Percentiles rank a stretch among this genome's conserved stretches.
These are phyloP conservation scores for Dioszegia crocea DNA, from an alignment of 768 basidiomycete genomes.

Conservation along the genomic window DNA sequence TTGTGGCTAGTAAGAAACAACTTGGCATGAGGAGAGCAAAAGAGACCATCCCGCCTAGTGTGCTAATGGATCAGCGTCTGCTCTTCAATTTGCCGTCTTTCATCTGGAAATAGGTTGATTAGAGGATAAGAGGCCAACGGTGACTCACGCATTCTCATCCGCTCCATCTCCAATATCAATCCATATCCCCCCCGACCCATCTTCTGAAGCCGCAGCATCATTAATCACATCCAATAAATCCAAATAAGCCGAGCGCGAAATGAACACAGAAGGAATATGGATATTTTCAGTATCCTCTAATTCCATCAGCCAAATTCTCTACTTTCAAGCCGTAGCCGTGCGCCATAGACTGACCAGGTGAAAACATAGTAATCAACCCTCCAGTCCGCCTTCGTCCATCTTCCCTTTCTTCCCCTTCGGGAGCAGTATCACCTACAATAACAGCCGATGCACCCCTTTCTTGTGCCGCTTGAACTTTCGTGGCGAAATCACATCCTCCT, in stretches of 20 bases:
- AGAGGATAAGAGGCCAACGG: too few relatives aligned
- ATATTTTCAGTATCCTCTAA: conserved; percentile 73
- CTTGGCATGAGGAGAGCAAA: conserved; percentile 87
- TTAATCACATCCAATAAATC: conserved; percentile 66
- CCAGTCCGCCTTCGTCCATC: conserved; percentile 56
- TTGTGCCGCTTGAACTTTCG: conserved; percentile 69
- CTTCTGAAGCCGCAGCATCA: conserved; percentile 64
- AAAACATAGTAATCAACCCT: conserved; percentile 79
- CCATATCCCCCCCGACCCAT: conserved; percentile 27
- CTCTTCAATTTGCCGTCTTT: too few relatives aligned
- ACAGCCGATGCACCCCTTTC: conserved; percentile 77
- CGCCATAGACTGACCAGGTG: conserved; percentile 69
- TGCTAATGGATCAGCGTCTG: conserved; percentile 28
- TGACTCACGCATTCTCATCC: conserved; percentile 35
- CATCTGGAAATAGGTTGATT: too few relatives aligned
- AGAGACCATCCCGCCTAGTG: conserved; percentile 53
- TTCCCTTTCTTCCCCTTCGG: conserved; percentile 50
- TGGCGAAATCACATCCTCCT: conserved; percentile 83
- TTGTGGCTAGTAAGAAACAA: conserved; percentile 77
- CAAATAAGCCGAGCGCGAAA: conserved; percentile 75
- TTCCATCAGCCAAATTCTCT: neutral
- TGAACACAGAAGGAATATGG: conserved; percentile 77
- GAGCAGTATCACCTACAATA: conserved; percentile 78
- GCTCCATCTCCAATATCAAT: conserved; percentile 44
- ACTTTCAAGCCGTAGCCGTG: neutral